These are phyloP conservation scores for Colletotrichum sp. DNA, from an alignment of 2,329 filamentous ascomycete genomes.

Conservation along the genomic window DNA sequence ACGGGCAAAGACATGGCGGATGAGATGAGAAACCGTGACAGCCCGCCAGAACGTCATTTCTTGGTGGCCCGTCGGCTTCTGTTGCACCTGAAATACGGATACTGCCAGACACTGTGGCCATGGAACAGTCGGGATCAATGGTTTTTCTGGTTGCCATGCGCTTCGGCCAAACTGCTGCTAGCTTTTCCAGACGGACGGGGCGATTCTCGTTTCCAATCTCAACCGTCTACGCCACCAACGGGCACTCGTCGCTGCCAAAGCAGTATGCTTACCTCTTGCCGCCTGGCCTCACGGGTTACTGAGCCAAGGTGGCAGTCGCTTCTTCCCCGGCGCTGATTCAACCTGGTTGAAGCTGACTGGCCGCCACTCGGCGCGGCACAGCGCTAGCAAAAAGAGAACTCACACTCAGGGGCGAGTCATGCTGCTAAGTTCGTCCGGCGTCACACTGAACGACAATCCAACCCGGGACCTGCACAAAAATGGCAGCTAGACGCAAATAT, in stretches of 20 bases:
- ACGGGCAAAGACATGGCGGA: background rate
- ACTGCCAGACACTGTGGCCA: background rate
- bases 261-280: background rate
- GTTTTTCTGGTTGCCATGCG: background rate
- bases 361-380: conserved; percentile 13
- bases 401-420: conserved; percentile 6
- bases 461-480: conserved; percentile 5
- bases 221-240: conserved; percentile 11
- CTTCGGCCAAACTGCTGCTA: background rate
- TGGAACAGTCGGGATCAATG: background rate
- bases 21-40: background rate
- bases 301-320: background rate
- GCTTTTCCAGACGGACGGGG: background rate
- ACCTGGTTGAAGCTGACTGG: conserved; percentile 5
- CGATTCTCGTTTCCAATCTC: background rate
- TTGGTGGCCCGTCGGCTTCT: background rate
- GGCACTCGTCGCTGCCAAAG: background rate
- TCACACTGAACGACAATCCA: conserved; percentile 1
- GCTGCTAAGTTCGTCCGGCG: conserved; percentile 7
- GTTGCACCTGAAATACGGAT: conserved; percentile 7
- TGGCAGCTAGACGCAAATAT: background rate
- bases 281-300: background rate
- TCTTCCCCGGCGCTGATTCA: background rate
- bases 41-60: background rate
- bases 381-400: conserved; percentile 1